Evolutionary conservation across 768 basidiomycete genomes (phyloP), one percentile per base, ranked within the genome.

Genomic region (Lactifluus echinatus): DNA sequence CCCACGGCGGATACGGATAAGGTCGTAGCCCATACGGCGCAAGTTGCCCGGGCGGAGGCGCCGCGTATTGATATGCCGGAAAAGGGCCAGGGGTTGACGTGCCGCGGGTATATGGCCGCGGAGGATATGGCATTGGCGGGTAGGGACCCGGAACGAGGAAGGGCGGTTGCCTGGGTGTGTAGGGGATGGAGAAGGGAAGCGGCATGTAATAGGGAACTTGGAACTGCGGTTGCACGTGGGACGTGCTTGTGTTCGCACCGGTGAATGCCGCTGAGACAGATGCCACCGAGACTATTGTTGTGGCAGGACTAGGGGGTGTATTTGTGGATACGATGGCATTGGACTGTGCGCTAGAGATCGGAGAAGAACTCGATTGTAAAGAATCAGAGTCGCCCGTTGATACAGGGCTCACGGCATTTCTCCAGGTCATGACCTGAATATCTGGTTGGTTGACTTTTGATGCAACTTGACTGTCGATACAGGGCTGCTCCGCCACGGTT

Each of bases 201-300:
- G 71, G 69, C 64, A 72, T 64, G 56, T 74, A 76, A 63, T 73
- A 76, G 8, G 73, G 71, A 29, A 69, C 66, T 44, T 57, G 58
- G 4, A 56, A 47, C 21, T 60, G 61, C 2, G 61, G 64, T 23
- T 62, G 63, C 24, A 55, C 49, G 29, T 66, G 64, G 23, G 69
- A 64, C 39, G 67, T 53, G 40, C 65, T 64, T 24, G 66, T 23
- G 53, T 53, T 29, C 50, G 59, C 7, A 28, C 50, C n/a, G 34
- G 46, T 29, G 46, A 52, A 47, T 28, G 40, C 8, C 2, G 48
- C 31, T 21, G 63, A 15, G 3, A 40, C 21, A 29, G 49, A 17
- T 37, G 47, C 49, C 7, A 37, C 28, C 8, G 58, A n/a, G 36
- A 14, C 8, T 21, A 44, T 45, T 12, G 46, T 28, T 21, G 46